Conservation (phyloP, 2,329 filamentous ascomycete genomes). For the Colletotrichum spaethianum region DNA sequence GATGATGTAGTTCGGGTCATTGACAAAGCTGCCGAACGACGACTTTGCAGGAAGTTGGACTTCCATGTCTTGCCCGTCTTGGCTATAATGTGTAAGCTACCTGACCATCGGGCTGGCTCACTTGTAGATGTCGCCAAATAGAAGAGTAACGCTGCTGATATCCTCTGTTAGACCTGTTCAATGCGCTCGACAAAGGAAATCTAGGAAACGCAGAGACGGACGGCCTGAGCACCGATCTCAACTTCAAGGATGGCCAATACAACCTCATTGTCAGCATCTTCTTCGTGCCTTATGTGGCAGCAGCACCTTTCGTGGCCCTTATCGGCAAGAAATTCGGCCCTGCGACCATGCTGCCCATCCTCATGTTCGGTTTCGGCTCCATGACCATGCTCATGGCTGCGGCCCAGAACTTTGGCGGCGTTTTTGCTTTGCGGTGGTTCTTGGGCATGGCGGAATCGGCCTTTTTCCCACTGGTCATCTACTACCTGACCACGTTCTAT, state of each 20-base stretch:
- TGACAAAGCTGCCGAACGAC: slow-evolving; percentile 62
- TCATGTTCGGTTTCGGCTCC: slow-evolving; percentile 81
- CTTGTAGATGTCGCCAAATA: not conserved
- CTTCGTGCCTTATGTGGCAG: slow-evolving; percentile 81
- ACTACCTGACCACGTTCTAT: slow-evolving; percentile 44
- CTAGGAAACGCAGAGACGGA: slow-evolving; percentile 61
- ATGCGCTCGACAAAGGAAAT: slow-evolving; percentile 59
- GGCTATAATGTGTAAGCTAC: slow-evolving; percentile 64
- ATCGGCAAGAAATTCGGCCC: slow-evolving; percentile 81
- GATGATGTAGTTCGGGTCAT: slow-evolving; percentile 48
- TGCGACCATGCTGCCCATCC: slow-evolving; percentile 74
- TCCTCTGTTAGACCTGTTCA: slow-evolving; percentile 57
- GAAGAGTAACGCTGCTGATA: not conserved
- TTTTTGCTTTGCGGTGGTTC: slow-evolving; percentile 42
- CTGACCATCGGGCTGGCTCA: too few relatives aligned
- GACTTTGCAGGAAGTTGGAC: slow-evolving; percentile 69
- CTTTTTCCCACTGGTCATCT: slow-evolving; percentile 43
- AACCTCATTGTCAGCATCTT: slow-evolving; percentile 81
- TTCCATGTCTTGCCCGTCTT: slow-evolving; percentile 67
- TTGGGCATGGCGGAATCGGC: slow-evolving; percentile 42
- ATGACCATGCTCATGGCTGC: slow-evolving; percentile 52
- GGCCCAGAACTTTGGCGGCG: slow-evolving; percentile 44
- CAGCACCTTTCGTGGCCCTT: slow-evolving; percentile 70
- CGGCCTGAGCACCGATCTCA: slow-evolving; percentile 43
- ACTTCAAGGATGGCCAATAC: slow-evolving; percentile 70